Conservation (phyloP, 768 basidiomycete species). For the Boletus rubroflammeus region DNA sequence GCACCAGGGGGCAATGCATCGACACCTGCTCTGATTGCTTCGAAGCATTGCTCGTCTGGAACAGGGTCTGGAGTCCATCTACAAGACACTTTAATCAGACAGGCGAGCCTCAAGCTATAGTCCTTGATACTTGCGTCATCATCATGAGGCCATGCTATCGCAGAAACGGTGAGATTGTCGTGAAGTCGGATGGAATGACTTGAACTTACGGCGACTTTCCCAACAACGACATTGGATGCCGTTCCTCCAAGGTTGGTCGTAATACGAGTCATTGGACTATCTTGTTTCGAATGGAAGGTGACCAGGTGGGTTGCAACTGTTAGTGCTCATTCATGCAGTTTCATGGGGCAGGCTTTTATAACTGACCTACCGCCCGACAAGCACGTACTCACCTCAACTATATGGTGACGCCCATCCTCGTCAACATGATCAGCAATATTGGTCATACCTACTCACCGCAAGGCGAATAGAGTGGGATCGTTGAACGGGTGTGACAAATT, state of each 20-base stretch:
- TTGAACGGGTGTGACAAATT: neutral
- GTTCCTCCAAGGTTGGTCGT: constrained; percentile 39
- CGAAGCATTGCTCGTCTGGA: constrained; percentile 37
- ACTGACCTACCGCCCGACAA: neutral
- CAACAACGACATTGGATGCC: constrained; percentile 34
- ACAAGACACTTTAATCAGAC: neutral
- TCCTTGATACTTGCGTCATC: constrained; percentile 41
- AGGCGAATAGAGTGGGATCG: neutral
- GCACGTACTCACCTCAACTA: neutral
- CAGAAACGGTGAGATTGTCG: neutral
- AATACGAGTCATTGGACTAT: constrained; percentile 23
- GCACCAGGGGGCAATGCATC: constrained; percentile 41
- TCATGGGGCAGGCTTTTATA: neutral
- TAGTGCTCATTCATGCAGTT: neutral
- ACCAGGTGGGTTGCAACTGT: neutral
- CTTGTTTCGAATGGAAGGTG: neutral
- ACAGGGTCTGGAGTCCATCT: constrained; percentile 2
- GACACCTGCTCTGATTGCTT: constrained; percentile 41
- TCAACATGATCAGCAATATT: neutral
- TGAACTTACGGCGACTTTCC: constrained; percentile 33
- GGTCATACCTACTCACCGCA: too few relatives aligned
- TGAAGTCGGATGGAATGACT: neutral
- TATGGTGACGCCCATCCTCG: neutral
- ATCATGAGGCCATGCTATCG: constrained; percentile 51
- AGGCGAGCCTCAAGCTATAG: neutral